Base-by-base conservation (phyloP, 179 eudicot genomes). In the Beta lomatogona region DNA sequence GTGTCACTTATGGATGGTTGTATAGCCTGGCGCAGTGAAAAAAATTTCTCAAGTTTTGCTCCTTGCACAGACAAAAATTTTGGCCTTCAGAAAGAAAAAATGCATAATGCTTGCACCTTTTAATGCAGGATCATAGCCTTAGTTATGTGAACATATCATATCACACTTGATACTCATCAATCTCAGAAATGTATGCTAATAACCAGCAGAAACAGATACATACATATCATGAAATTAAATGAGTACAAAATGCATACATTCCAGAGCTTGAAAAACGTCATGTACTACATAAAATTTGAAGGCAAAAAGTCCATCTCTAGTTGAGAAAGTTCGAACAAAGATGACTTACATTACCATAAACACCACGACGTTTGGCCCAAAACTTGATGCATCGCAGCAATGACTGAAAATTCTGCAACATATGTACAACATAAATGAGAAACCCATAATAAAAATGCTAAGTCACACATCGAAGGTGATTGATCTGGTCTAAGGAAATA, bases 291-390 rank as follows among this genome's bases (percentile, higher is more conserved):
- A 73, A 54, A 36, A 48, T 53, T n/a, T 8, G 57, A 69, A 73
- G 45, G n/a, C 36, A 69, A 22, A 50, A 50, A 12, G 41, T 71
- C 15, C 16, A 63, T 36, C 52, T 52, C 21, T 67, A 18, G 45
- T 13, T 18, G 31, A 64, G 52, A 15, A 46, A 22, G 68, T 54
- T 54, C 10, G 66, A 81, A 25, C 5, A 25, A 57, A 76, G 75
- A 69, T 57, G 66, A 80, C 95, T 89, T 88, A 90, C 95, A 79
- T 91, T 81, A 71, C 93, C 90, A 83, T 91, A 90, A 59, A 91
- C 80, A 58, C 92, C 93, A 77, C 93, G 90, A 71, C 82, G 85
- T 78, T 84, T 91, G n/a, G 95, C 91, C 95, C 95, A 91, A 18
- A 83, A 84, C 79, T 88, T 91, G 63, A 90, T 84, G 79, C 92